phyloP scores from a whole-genome alignment of 768 basidiomycete genomes.

The Kondoa malvinella region DNA sequence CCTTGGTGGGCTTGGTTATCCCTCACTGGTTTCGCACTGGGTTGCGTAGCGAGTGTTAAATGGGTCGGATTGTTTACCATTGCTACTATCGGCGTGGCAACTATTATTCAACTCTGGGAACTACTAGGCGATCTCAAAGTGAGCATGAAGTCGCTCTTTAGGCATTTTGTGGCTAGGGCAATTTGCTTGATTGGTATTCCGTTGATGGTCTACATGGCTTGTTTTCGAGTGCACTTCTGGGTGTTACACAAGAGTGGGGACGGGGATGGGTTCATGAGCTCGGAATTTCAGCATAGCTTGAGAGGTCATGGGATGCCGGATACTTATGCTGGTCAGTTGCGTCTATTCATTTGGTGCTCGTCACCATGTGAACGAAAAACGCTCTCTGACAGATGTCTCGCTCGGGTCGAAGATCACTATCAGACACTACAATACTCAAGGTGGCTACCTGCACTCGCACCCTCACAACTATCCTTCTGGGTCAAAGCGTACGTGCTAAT shows the following conservation, averaged over 20 bases:
- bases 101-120: constrained; percentile 69
- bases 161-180: constrained; percentile 76
- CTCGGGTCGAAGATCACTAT: constrained; percentile 66
- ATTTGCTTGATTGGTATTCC: constrained; percentile 77
- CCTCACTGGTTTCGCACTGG: constrained; percentile 71
- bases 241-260: constrained; percentile 80
- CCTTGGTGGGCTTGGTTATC: constrained; percentile 86
- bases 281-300: constrained; percentile 92
- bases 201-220: constrained; percentile 75
- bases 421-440: constrained; percentile 88
- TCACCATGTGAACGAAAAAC: no score
- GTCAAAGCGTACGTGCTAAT: constrained; percentile 54
- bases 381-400: constrained; percentile 48
- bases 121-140: constrained; percentile 74
- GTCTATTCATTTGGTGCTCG: no score
- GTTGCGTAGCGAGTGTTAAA: constrained; percentile 84
- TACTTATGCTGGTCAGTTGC: constrained; percentile 59
- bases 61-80: constrained; percentile 99
- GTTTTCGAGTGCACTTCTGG: constrained; percentile 90
- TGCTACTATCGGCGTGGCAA: constrained; percentile 74
- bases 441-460: constrained; percentile 97
- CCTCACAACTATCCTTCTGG: constrained; percentile 73
- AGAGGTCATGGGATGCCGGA: constrained; percentile 77
- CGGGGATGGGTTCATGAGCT: constrained; percentile 98
- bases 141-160: constrained; percentile 52